Percentiles rank a stretch among this genome's conserved stretches.
Evolutionary conservation across 2,329 filamentous ascomycete genomes (phyloP).

Genomic region (Reticulascus tulasneorum): DNA sequence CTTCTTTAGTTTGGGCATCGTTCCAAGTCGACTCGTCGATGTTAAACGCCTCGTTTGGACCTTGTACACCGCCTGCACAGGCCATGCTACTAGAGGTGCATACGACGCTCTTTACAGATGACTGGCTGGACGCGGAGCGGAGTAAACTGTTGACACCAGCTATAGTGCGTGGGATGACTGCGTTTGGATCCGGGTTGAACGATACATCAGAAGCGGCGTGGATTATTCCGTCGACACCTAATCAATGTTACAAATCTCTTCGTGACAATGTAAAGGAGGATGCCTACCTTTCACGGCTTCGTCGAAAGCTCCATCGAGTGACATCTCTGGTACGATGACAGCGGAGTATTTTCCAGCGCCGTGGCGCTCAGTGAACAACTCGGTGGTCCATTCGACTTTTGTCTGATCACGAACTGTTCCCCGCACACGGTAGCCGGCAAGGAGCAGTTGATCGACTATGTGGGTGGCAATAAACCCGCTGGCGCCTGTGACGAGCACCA

Average conservation of each 20-base stretch:
- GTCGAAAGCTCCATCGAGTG: slow-evolving; percentile 18
- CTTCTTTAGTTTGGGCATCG: too few species aligned
- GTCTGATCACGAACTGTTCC: slow-evolving; percentile 31
- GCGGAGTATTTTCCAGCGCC: slow-evolving; percentile 28
- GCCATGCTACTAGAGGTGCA: too few species aligned
- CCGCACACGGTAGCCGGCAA: slow-evolving; percentile 31
- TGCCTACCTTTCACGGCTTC: slow-evolving; percentile 24
- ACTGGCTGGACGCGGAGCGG: slow-evolving; percentile 26
- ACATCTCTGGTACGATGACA: slow-evolving; percentile 28
- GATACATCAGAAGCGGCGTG: slow-evolving; percentile 29
- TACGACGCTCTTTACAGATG: slow-evolving; percentile 35
- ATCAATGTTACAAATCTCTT: slow-evolving; percentile 3
- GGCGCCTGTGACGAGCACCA: slow-evolving; percentile 35
- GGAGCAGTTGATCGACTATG: slow-evolving; percentile 29
- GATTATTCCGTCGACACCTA: slow-evolving; percentile 9
- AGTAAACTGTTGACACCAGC: slow-evolving; percentile 23
- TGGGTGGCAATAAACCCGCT: slow-evolving; percentile 39
- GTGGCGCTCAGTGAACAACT: slow-evolving; percentile 25
- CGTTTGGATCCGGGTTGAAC: slow-evolving; percentile 30
- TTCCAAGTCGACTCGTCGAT: too few species aligned
- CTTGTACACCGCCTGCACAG: too few species aligned
- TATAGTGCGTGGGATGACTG: slow-evolving; percentile 31
- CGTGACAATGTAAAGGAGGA: too few species aligned
- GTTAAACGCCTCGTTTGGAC: too few species aligned
- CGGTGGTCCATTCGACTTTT: slow-evolving; percentile 23